Evolutionary conservation across 164 flowering plant genomes (phyloP).

Genomic region (Stephania yunnanensis): DNA sequence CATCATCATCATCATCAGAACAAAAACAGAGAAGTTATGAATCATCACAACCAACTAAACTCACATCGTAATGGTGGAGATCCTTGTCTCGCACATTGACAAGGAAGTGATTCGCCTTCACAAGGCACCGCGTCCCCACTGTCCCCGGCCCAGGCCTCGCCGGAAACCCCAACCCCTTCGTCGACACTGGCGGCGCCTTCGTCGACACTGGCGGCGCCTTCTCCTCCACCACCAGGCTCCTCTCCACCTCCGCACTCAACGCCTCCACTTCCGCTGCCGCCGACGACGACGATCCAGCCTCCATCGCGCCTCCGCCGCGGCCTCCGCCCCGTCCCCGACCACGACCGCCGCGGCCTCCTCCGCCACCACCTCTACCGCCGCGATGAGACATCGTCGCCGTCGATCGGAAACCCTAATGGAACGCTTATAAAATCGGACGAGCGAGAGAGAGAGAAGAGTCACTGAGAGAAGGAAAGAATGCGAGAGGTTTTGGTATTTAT

Average conservation of each 20-base stretch:
- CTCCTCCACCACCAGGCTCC: constrained; percentile 11
- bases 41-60: neutral
- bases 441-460: neutral
- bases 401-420: too few species aligned
- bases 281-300: constrained; percentile 8
- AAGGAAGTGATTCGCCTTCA: constrained; percentile 66
- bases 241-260: constrained; percentile 9
- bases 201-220: constrained; percentile 24
- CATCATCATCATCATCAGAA: too few species aligned
- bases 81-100: constrained; percentile 38
- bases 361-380: neutral
- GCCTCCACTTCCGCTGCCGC: neutral
- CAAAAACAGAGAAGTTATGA: neutral
- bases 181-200: too few species aligned
- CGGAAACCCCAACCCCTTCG: constrained; percentile 30
- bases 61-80: constrained; percentile 69
- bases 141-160: constrained; percentile 52
- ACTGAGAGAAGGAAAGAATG: neutral
- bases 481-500: neutral
- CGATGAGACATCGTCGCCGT: neutral
- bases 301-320: neutral
- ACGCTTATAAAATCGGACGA: neutral
- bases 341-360: neutral
- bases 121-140: constrained; percentile 28
- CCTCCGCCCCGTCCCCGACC: neutral